A percentile compares a stretch with the other conserved stretches of the same genome.
phyloP scores from a whole-genome alignment of 305 asterid species.

The Solanum hybrid region DNA sequence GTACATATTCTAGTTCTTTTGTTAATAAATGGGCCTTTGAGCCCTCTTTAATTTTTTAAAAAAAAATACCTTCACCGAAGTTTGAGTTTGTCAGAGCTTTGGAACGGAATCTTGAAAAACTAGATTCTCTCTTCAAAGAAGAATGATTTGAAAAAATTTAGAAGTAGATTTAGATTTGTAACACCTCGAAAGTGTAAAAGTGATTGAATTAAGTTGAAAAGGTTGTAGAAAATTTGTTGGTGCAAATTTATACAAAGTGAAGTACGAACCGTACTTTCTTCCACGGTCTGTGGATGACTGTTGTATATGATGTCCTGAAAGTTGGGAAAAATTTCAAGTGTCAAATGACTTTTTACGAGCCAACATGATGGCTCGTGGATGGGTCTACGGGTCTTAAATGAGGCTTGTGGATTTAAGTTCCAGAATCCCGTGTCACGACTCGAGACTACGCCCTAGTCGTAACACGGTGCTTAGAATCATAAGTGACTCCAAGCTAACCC shows the following conservation, averaged over 20 bases:
- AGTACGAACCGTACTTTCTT: background rate
- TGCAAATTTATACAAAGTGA: background rate
- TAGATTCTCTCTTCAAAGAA: background rate
- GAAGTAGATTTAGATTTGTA: background rate
- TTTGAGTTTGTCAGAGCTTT: background rate
- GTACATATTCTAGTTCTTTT: background rate
- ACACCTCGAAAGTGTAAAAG: background rate
- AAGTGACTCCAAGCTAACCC: background rate
- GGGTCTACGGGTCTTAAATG: background rate
- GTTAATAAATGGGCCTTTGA: background rate
- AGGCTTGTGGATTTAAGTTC: background rate
- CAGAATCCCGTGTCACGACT: background rate
- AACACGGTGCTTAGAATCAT: background rate
- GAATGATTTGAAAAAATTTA: background rate
- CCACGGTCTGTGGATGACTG: background rate
- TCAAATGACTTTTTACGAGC: background rate
- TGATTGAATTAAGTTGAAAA: background rate
- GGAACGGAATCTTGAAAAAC: background rate
- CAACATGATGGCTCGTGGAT: background rate
- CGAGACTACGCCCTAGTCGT: background rate
- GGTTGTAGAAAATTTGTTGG: background rate
- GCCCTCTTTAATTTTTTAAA: background rate
- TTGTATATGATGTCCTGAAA: background rate
- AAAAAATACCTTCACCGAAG: background rate
- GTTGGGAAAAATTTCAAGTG: background rate